Percentiles rank a stretch among this genome's conserved stretches.
These are phyloP conservation scores for Fomitopsis serialis DNA, from an alignment of 768 basidiomycete species.

Conservation along the genomic window DNA sequence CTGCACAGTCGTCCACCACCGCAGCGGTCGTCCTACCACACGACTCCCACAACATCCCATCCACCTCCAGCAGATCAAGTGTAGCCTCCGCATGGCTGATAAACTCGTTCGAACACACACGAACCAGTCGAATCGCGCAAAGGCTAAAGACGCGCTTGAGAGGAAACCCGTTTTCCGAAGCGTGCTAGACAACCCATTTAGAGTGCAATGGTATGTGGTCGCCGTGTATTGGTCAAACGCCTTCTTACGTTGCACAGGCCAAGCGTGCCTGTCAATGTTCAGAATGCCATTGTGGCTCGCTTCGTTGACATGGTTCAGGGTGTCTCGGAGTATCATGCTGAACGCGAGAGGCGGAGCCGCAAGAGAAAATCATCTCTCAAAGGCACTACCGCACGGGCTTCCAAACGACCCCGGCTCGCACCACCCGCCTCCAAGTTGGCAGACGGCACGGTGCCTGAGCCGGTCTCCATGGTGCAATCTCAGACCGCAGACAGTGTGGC, in stretches of 20 bases:
- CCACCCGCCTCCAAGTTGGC: too few species aligned
- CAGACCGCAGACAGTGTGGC: background rate
- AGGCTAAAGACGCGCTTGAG: slow-evolving; percentile 37
- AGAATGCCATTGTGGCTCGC: slow-evolving; percentile 52
- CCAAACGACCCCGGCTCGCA: background rate
- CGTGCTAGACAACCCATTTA: slow-evolving; percentile 69
- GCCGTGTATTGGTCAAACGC: background rate
- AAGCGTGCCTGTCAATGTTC: slow-evolving; percentile 51
- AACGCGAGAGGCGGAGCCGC: slow-evolving; percentile 25
- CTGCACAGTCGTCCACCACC: too few species aligned
- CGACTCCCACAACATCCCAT: too few species aligned
- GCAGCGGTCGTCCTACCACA: too few species aligned
- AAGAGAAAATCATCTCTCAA: slow-evolving; percentile 33
- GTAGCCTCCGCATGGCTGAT: slow-evolving; percentile 40
- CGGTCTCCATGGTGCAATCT: background rate
- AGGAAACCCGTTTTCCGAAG: slow-evolving; percentile 64
- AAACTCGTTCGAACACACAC: slow-evolving; percentile 47
- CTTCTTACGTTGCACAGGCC: slow-evolving; percentile 16
- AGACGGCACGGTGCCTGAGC: background rate
- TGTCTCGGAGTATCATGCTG: slow-evolving; percentile 38
- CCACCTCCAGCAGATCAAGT: too few species aligned
- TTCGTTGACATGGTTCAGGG: slow-evolving; percentile 47
- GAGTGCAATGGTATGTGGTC: slow-evolving; percentile 52
- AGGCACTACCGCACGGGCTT: background rate
- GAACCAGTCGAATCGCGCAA: slow-evolving; percentile 61